A percentile compares a stretch with the other conserved stretches of the same genome.
phyloP scores from a whole-genome alignment of 192 early-diverging fungal species.

The Gigaspora rosea region DNA sequence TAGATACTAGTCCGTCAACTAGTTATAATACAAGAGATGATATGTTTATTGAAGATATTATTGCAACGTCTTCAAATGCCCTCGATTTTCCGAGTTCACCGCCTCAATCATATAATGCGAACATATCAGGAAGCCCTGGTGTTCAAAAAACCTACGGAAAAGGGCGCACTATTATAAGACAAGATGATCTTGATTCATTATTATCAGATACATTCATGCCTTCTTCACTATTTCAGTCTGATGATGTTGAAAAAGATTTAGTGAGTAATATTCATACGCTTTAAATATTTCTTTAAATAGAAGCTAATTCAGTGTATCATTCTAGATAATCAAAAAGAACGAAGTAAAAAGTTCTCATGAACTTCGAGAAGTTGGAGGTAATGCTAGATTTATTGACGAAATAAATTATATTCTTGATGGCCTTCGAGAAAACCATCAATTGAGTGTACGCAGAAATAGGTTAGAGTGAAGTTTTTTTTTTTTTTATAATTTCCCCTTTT shows the following conservation, averaged over 20 bases:
- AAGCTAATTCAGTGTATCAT: background rate
- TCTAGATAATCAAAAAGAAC: constrained; percentile 27
- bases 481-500: background rate
- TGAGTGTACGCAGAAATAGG: constrained; percentile 52
- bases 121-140: background rate
- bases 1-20: no score
- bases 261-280: background rate
- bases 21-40: no score
- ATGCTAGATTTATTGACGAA: constrained; percentile 58
- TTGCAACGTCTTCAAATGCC: background rate
- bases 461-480: constrained; percentile 22
- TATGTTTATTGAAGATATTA: no score
- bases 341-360: constrained; percentile 57
- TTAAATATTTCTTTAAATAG: background rate
- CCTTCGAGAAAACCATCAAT: constrained; percentile 43
- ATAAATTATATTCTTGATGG: constrained; percentile 64
- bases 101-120: background rate
- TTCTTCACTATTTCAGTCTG: background rate
- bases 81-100: background rate
- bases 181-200: background rate
- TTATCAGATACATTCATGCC: background rate
- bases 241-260: background rate
- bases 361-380: constrained; percentile 56
- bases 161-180: constrained; percentile 13
- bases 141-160: constrained; percentile 20